Evolutionary conservation across 768 basidiomycete genomes (phyloP), one percentile per base, ranked within the genome.

Genomic region (Suillus subalutaceus): DNA sequence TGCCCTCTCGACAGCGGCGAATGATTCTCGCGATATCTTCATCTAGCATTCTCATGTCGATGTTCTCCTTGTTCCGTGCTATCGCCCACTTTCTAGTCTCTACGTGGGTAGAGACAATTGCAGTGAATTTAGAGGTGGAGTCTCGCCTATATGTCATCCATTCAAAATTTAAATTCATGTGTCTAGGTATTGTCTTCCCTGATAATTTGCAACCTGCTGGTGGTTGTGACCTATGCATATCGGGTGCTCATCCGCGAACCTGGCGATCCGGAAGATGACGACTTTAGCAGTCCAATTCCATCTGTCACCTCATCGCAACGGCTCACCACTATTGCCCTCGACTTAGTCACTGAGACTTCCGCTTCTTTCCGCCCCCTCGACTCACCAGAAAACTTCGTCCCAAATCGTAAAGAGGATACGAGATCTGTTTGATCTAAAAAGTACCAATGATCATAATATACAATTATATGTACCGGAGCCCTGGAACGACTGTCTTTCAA

Each of bases 301-400:
- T 18, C 30, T 20, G 9, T 18, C 9, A 0, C 30, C 9, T 6
- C 26, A 41, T 43, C 63, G 6, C 41, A 46, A 46, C 58, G 48
- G 10, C 75, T 76, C 18, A 76, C 75, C 10, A 77, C 76, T 46
- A 66, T 77, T 32, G 6, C 5, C 10, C 30, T 60, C 6, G 6
- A 9, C 38, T 18, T 26, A 10, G 9, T 18, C 8, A 13, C 41
- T 8, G 41, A 13, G 10, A 43, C 18, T 32, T 32, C 26, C 6
- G 3, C 41, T 43, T 32, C 41, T 30, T 18, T 16, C 18, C 18
- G 18, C 26, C 40, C 26, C 3, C 12, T 60, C 6, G 18, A 43
- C 32, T 43, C 37, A 56, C 55, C 55, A 56, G 20, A 20, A 60
- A 12, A 6, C 12, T 60, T 32, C 6, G 18, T 43, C 41, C 41